Evolutionary conservation across 305 asterid genomes (phyloP).

Genomic region (Fraxinus baroniana): DNA sequence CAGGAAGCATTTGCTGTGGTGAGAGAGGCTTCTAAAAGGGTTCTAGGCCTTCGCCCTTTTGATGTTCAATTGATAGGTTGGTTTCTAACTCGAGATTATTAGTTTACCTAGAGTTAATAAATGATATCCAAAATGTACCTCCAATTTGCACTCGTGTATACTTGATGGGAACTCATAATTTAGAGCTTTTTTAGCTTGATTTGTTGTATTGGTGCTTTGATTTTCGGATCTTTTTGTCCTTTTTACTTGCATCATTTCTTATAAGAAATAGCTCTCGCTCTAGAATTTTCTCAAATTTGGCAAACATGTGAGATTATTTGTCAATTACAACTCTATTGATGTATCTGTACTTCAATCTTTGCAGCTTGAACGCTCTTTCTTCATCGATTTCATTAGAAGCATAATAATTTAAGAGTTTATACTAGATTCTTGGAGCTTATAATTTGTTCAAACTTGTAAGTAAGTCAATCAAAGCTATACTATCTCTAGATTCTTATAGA

Average conservation of each 20-base stretch:
- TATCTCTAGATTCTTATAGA: background rate
- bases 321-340: background rate
- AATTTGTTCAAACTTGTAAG: background rate
- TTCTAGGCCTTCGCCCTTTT: slow-evolving; percentile 95
- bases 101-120: background rate
- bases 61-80: slow-evolving; percentile 92
- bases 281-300: background rate
- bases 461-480: background rate
- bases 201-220: background rate
- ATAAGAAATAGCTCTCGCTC: background rate
- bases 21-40: slow-evolving; percentile 94
- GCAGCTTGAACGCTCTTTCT: background rate
- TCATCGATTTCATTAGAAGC: background rate
- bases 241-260: background rate
- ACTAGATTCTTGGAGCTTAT: background rate
- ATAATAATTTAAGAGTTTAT: background rate
- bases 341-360: background rate
- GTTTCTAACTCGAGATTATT: background rate
- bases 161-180: background rate
- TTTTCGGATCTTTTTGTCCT: background rate
- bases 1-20: slow-evolving; percentile 96
- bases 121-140: background rate
- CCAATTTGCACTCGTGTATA: background rate
- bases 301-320: background rate
- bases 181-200: background rate